phyloP scores from a whole-genome alignment of 2,329 filamentous ascomycete species.

The Diaporthe ilicicola region DNA sequence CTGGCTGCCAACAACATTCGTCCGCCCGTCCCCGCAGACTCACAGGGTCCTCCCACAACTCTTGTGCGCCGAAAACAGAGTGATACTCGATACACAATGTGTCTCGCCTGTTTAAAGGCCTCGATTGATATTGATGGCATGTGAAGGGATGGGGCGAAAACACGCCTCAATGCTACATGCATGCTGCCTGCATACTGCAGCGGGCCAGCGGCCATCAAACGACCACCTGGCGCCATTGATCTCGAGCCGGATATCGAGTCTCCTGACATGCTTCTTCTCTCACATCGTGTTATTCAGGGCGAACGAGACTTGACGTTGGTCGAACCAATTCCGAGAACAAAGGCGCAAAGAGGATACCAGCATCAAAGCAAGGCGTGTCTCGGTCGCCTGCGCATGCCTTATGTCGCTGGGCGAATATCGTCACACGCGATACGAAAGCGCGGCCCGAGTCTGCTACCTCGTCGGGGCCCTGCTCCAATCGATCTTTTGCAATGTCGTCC shows the following conservation, averaged over 20 bases:
- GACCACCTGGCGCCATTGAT: neutral
- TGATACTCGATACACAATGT: neutral
- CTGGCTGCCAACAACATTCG: too few species aligned
- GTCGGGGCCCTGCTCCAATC: constrained; percentile 3
- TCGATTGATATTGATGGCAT: too few species aligned
- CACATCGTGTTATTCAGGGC: neutral
- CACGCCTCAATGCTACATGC: neutral
- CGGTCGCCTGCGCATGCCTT: neutral
- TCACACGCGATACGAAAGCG: constrained; percentile 1
- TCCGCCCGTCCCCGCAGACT: too few species aligned
- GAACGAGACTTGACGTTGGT: neutral
- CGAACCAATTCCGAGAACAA: neutral
- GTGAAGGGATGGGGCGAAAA: too few species aligned
- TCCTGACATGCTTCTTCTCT: neutral
- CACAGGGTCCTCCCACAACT: too few species aligned
- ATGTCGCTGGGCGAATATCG: neutral
- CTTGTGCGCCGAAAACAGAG: too few species aligned
- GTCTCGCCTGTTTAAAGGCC: too few species aligned
- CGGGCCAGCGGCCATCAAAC: neutral
- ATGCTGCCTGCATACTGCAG: neutral
- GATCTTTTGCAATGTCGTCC: neutral
- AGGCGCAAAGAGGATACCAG: neutral
- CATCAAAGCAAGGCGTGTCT: neutral
- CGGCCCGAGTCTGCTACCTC: neutral
- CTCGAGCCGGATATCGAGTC: too few species aligned